A percentile compares a stretch with the other conserved stretches of the same genome.
Conservation (phyloP, 2,329 filamentous ascomycete species). For the Lachnellula hyalina region DNA sequence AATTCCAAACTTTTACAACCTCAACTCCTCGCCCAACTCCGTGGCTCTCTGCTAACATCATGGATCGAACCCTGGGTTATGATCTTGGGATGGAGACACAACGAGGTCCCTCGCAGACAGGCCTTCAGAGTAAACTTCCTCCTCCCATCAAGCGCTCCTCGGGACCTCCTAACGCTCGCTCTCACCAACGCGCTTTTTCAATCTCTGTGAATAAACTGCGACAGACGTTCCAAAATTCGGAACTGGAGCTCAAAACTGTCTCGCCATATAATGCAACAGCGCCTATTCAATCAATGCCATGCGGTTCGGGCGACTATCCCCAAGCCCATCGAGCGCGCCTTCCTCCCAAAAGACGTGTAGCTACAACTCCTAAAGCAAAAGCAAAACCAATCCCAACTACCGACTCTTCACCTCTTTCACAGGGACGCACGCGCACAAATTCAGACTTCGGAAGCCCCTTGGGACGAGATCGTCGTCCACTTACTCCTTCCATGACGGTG, state of each 20-base stretch:
- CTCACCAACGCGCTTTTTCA: background rate
- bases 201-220: background rate
- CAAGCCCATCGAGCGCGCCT: background rate
- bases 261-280: background rate
- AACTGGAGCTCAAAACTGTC: background rate
- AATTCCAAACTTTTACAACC: too few species aligned
- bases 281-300: background rate
- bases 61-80: too few species aligned
- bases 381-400: background rate
- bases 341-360: background rate
- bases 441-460: background rate
- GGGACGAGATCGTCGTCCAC: background rate
- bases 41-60: too few species aligned
- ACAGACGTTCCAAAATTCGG: background rate
- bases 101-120: too few species aligned
- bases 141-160: background rate
- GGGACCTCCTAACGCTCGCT: background rate
- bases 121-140: too few species aligned
- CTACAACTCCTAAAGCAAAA: background rate
- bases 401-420: background rate
- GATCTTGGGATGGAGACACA: too few species aligned
- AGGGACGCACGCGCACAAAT: background rate
- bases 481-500: background rate
- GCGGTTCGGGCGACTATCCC: background rate
- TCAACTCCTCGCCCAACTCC: too few species aligned